Percentiles rank a stretch among this genome's conserved stretches.
phyloP scores from a whole-genome alignment of 495 filamentous ascomycete species.

The Aspergillus affinis region DNA sequence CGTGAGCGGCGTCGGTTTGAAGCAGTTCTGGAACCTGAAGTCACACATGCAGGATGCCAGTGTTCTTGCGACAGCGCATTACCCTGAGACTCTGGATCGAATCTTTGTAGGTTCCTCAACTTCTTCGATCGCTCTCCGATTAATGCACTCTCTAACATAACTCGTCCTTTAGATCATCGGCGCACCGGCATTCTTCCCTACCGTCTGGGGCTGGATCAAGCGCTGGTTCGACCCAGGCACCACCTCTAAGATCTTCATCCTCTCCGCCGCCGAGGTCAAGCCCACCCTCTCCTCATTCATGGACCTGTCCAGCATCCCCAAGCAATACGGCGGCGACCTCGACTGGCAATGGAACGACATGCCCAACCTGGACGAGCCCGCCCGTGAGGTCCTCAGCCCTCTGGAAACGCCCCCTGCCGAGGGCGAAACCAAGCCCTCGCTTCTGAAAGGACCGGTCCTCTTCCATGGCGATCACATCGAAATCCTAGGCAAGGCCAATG shows the following conservation, averaged over 20 bases:
- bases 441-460: slow-evolving; percentile 42
- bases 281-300: slow-evolving; percentile 76
- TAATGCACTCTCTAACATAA: not conserved
- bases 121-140: not conserved
- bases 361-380: slow-evolving; percentile 65
- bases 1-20: slow-evolving; percentile 76
- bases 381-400: slow-evolving; percentile 44
- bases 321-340: slow-evolving; percentile 79
- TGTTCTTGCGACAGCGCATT: slow-evolving; percentile 83
- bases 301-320: slow-evolving; percentile 75
- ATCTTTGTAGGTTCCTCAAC: slow-evolving; percentile 63
- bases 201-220: slow-evolving; percentile 94
- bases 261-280: slow-evolving; percentile 65
- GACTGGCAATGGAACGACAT: slow-evolving; percentile 75
- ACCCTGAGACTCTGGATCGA: slow-evolving; percentile 85
- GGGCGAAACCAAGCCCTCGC: slow-evolving; percentile 29
- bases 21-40: slow-evolving; percentile 93
- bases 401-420: slow-evolving; percentile 32
- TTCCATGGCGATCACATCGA: slow-evolving; percentile 41
- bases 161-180: slow-evolving; percentile 63
- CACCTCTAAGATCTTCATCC: slow-evolving; percentile 90
- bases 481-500: slow-evolving; percentile 42
- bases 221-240: slow-evolving; percentile 94
- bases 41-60: slow-evolving; percentile 88
- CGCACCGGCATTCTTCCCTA: slow-evolving; percentile 87